phyloP scores from a whole-genome alignment of 2,329 filamentous ascomycete genomes.

The Orbilia javanica region DNA sequence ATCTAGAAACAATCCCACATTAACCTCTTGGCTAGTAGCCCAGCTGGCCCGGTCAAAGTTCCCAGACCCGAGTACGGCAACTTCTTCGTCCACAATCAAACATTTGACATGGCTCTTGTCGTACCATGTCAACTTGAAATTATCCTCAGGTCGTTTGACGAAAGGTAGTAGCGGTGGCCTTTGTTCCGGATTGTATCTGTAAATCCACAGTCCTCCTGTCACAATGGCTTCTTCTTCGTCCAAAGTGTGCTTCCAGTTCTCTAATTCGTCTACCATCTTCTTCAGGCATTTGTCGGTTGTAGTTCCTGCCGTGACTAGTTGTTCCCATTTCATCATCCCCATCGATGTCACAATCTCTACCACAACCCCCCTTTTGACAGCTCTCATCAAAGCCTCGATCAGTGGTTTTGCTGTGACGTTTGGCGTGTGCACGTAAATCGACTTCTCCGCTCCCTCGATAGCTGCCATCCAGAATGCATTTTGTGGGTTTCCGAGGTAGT shows the following conservation, averaged over 20 bases:
- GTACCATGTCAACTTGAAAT: conserved; percentile 69
- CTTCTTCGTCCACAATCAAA: conserved; percentile 77
- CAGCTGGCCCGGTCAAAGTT: conserved; percentile 89
- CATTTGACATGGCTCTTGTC: conserved; percentile 81
- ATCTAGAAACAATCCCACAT: conserved; percentile 71
- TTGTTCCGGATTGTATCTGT: conserved; percentile 59
- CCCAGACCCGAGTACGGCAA: conserved; percentile 79
- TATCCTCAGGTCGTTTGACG: conserved; percentile 42
- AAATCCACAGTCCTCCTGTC: conserved; percentile 71
- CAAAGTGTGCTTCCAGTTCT: conserved; percentile 61
- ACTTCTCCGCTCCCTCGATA: conserved; percentile 71
- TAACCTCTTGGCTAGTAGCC: conserved; percentile 88
- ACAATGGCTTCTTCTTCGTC: conserved; percentile 28
- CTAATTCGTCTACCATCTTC: conserved; percentile 72
- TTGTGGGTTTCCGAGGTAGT: conserved; percentile 71
- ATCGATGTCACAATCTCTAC: conserved; percentile 77
- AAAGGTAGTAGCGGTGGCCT: conserved; percentile 44
- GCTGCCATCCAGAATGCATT: conserved; percentile 75
- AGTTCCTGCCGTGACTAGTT: conserved; percentile 78
- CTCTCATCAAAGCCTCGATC: conserved; percentile 72
- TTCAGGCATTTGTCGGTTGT: conserved; percentile 76
- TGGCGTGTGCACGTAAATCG: conserved; percentile 80
- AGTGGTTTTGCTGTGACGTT: conserved; percentile 79
- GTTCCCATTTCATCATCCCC: conserved; percentile 81
- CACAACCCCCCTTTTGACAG: conserved; percentile 75